phyloP scores from a whole-genome alignment of 2,329 filamentous ascomycete genomes.

The Davidsoniella neocaledoniae region DNA sequence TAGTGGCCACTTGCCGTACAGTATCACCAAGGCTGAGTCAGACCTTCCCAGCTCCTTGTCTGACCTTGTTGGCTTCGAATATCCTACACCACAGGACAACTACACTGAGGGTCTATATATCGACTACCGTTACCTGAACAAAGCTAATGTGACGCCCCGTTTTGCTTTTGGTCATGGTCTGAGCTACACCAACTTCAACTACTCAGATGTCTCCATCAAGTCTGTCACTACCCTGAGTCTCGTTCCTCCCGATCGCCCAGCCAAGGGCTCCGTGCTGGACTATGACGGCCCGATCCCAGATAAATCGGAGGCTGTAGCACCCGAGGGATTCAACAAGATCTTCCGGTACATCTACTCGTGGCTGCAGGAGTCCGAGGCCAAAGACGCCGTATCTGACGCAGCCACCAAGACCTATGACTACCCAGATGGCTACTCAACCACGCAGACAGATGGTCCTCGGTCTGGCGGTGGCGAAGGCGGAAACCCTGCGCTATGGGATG shows the following conservation, averaged over 20 bases:
- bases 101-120: conserved; percentile 67
- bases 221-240: conserved; percentile 27
- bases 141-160: conserved; percentile 52
- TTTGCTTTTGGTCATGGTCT: conserved; percentile 81
- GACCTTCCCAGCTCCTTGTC: conserved; percentile 53
- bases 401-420: conserved; percentile 36
- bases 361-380: conserved; percentile 27
- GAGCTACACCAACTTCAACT: conserved; percentile 59
- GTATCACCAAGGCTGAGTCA: conserved; percentile 49
- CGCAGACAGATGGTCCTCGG: conserved; percentile 26
- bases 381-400: conserved; percentile 24
- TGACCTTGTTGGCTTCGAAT: conserved; percentile 22
- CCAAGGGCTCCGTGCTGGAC: conserved; percentile 25
- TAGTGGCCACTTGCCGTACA: conserved; percentile 75
- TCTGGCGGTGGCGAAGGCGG: conserved; percentile 56
- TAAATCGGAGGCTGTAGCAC: conserved; percentile 39
- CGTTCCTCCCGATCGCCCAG: conserved; percentile 20
- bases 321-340: conserved; percentile 39
- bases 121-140: conserved; percentile 84
- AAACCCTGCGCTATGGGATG: conserved; percentile 47
- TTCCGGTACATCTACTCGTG: conserved; percentile 56
- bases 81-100: conserved; percentile 61
- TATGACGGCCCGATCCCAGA: conserved; percentile 36
- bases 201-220: conserved; percentile 33
- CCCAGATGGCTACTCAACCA: conserved; percentile 45